These are phyloP conservation scores for Phaeotremella fagi DNA, from an alignment of 768 basidiomycete genomes.

Conservation along the genomic window DNA sequence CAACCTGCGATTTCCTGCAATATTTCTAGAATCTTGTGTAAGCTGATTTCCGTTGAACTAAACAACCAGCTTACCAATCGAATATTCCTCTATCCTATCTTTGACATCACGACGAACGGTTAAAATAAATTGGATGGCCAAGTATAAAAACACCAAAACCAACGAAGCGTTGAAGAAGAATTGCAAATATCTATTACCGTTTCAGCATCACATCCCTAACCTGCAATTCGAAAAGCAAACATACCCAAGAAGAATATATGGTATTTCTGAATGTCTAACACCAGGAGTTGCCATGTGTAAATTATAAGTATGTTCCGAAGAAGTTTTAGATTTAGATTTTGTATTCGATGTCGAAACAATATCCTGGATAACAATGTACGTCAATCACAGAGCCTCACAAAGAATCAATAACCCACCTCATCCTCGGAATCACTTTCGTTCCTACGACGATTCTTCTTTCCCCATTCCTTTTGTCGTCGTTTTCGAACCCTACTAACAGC, in stretches of 20 bases:
- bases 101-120: conserved; percentile 88
- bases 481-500: conserved; percentile 24
- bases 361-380: not conserved
- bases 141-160: conserved; percentile 74
- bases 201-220: too few species aligned
- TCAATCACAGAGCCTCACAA: too few species aligned
- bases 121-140: conserved; percentile 77
- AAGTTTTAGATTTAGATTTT: not conserved
- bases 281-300: conserved; percentile 36
- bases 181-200: conserved; percentile 70
- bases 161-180: conserved; percentile 89
- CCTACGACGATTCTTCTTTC: not conserved
- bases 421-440: conserved; percentile 4
- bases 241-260: conserved; percentile 81
- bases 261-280: conserved; percentile 50
- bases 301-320: conserved; percentile 37
- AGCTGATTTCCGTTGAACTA: too few species aligned
- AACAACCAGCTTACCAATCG: conserved; percentile 59
- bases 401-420: too few species aligned
- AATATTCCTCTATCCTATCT: conserved; percentile 78
- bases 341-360: not conserved
- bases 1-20: conserved; percentile 89
- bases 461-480: conserved; percentile 25
- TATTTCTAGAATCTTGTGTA: conserved; percentile 63
- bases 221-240: too few species aligned